Evolutionary conservation across 768 basidiomycete genomes (phyloP), one percentile per base, ranked within the genome.

Genomic region (Rhizopogon vinicolor): DNA sequence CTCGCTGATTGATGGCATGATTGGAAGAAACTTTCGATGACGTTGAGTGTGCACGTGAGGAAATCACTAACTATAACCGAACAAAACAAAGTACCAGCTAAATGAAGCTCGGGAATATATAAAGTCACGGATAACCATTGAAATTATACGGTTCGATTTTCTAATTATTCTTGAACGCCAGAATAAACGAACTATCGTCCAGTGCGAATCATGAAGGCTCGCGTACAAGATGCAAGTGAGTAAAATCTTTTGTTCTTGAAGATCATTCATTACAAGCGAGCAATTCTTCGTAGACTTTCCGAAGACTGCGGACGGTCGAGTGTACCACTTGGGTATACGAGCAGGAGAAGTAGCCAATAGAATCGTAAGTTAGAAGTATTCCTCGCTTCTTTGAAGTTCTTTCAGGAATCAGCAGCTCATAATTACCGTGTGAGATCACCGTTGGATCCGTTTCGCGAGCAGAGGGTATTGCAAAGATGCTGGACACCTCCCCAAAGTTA

Each of bases 291-390:
- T 60, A 91, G 89, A 91, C 72, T 89, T 91, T 65, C 89, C 89
- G 56, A 80, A 83, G 56, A 88, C 88, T 40, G 76, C 75, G 46
- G 86, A 88, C 65, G 79, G 78, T 49, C 84, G 87, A 52, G 88
- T 90, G 44, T 91, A 91, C 70, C 89, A 91, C 69, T 80, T 91
- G 28, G 90, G 88, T 39, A 69, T 91, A 59, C 78, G 82, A 44
- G 75, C 81, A 41, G 88, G 91, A 41, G 87, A 93, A 67, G 84
- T 93, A 13, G 87, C 90, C 41, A 91, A 91, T 68, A 81, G 87
- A 54, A 86, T 92, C 59, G 86, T 91, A 66, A 68, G 77, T 40
- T 57, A 50, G 8, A 33, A 46, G 53, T 41, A 51, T 8, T 29
- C 41, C 18, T 51, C 28, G 45, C 45, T 37, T 33, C 51, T 57